Percentiles rank a stretch among this genome's conserved stretches.
phyloP scores from a whole-genome alignment of 495 filamentous ascomycete genomes.

The Jackrogersella multiformis region DNA sequence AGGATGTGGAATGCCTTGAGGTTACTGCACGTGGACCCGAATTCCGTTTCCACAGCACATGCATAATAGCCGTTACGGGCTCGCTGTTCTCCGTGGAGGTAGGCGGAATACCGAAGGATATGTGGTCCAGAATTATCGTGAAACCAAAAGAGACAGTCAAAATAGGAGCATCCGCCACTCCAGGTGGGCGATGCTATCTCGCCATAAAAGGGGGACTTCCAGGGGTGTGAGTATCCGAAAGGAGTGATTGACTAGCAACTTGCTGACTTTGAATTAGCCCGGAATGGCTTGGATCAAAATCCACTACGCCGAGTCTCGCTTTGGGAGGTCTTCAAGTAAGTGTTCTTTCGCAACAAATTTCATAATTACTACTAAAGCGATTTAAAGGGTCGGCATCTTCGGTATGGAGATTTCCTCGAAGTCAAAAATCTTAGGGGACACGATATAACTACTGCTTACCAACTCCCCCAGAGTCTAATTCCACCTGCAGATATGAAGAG shows the following conservation, averaged over 20 bases:
- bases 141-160: constrained; percentile 62
- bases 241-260: not conserved
- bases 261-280: constrained; percentile 40
- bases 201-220: constrained; percentile 67
- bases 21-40: constrained; percentile 69
- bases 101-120: constrained; percentile 48
- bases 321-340: constrained; percentile 59
- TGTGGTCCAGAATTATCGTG: constrained; percentile 65
- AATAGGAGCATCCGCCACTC: constrained; percentile 59
- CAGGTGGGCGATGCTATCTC: constrained; percentile 67
- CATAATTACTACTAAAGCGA: constrained; percentile 9
- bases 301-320: constrained; percentile 62
- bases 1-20: constrained; percentile 63
- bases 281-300: constrained; percentile 67
- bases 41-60: constrained; percentile 60
- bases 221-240: constrained; percentile 44
- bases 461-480: constrained; percentile 26
- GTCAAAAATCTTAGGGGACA: constrained; percentile 40
- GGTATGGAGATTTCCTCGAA: constrained; percentile 60
- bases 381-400: constrained; percentile 64
- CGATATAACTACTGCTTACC: constrained; percentile 8
- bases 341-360: not conserved
- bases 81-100: constrained; percentile 59
- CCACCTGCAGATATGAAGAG: constrained; percentile 52
- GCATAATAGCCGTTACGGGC: constrained; percentile 63